phyloP scores from a whole-genome alignment of 139 green algal species.

The Edaphochlamys debaryana region DNA sequence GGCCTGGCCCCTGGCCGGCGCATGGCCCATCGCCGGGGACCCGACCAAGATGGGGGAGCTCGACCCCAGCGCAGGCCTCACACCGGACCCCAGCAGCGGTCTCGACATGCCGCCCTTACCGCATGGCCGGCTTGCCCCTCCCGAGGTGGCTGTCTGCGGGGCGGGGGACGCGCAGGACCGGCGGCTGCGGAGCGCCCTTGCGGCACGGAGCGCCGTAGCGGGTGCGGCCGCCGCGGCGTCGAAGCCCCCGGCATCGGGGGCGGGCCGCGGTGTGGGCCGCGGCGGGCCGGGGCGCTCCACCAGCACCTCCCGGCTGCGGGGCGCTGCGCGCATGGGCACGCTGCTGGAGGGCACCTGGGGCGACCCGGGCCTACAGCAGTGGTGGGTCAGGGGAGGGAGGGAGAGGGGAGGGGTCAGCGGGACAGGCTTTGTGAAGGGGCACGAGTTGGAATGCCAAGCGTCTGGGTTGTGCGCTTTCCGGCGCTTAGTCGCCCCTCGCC shows the following conservation, averaged over 20 bases:
- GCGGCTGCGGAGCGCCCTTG: slow-evolving; percentile 1
- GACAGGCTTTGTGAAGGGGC: too few species aligned
- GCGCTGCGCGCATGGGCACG: not conserved
- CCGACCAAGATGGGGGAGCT: too few species aligned
- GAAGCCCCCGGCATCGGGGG: not conserved
- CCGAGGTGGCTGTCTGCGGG: not conserved
- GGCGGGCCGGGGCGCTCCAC: not conserved
- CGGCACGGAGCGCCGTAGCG: not conserved
- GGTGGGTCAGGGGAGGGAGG: too few species aligned
- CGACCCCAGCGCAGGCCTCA: too few species aligned
- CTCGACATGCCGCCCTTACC: too few species aligned
- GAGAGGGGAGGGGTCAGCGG: too few species aligned
- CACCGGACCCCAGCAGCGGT: too few species aligned
- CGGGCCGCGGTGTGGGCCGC: not conserved
- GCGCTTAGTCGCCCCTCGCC: too few species aligned
- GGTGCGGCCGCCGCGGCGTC: not conserved
- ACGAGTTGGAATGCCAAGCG: too few species aligned
- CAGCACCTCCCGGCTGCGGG: not conserved
- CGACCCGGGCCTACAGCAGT: slow-evolving; percentile 11
- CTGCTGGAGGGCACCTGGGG: slow-evolving; percentile 21
- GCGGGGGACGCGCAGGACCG: not conserved
- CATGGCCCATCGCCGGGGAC: too few species aligned
- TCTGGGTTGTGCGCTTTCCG: too few species aligned
- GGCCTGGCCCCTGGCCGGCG: not conserved
- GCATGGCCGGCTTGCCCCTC: not conserved